These are phyloP conservation scores for Aureobasidium sp. DNA, from an alignment of 2,329 filamentous ascomycete genomes.

Conservation along the genomic window DNA sequence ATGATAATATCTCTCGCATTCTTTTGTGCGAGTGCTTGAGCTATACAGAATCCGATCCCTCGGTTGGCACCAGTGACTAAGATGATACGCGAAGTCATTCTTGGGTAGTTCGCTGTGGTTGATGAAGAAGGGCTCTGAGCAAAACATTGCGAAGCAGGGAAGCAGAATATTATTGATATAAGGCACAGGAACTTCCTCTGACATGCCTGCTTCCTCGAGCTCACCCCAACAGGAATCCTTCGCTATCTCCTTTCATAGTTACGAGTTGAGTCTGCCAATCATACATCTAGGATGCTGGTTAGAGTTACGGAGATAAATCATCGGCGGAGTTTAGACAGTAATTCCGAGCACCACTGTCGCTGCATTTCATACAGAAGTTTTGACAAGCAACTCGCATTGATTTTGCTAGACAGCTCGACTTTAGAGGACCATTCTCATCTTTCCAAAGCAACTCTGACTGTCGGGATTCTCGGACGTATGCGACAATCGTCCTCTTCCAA, in stretches of 20 bases:
- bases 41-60: neutral
- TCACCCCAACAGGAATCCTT: neutral
- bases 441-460: too few species aligned
- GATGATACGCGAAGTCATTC: neutral
- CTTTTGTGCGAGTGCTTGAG: neutral
- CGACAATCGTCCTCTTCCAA: too few species aligned
- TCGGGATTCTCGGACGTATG: too few species aligned
- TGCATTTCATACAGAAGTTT: neutral
- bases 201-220: neutral
- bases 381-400: too few species aligned
- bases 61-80: neutral
- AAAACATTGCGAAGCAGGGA: neutral
- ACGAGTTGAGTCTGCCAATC: neutral
- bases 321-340: neutral
- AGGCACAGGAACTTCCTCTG: neutral
- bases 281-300: neutral
- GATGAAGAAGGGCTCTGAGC: neutral
- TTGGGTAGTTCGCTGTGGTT: neutral
- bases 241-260: neutral
- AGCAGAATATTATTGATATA: neutral
- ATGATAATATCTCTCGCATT: neutral
- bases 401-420: too few species aligned
- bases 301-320: neutral
- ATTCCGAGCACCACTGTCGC: neutral
- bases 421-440: too few species aligned